Base-by-base conservation (phyloP, 306 rosid species). In the Trifolium pratense region DNA sequence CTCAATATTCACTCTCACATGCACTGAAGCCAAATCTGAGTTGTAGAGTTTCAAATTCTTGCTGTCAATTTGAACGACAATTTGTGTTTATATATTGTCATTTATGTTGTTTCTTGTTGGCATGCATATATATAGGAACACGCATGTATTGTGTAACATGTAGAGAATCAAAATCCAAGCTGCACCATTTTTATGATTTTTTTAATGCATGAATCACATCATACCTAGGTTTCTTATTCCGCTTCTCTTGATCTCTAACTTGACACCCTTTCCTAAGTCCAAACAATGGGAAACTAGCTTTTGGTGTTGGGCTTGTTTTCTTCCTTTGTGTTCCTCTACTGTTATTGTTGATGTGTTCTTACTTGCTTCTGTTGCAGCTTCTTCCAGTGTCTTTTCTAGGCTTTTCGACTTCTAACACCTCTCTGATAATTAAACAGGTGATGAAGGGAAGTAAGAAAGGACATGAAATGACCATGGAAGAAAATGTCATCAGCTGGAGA, bases 401-500 rank as follows among this genome's bases (percentile, higher is more conserved):
- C 23, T 57, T 81, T 75, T 79, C 75, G 14, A 79, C 81, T 55
- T 71, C 75, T 25, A 76, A 43, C 20, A 23, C 6, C n/a, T 84
- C 84, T 67, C 49, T 74, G 43, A 77, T 79, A 29, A 26, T 26
- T 26, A 17, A 93, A 91, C 74, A 91, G 97, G 92, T 10, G 97
- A 84, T 16, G 85, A 83, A 29, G 92, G 87, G 34, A 89, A 88
- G 79, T 91, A 94, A 60, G 97, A 86, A 57, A 91, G 86, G 70
- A 89, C 86, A 60, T 91, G 97, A 26, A 93, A 71, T 88, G 96
- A 32, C 96, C 98, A 20, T 86, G 97, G 91, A 93, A 93, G 91
- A 91, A 91, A 66, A 91, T 89, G 80, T 91, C 97, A 37, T 89
- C 96, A 4, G 96, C 92, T 0, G 97, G 98, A 48, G 98, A 82